Conservation (phyloP, 1,284 basidiomycete genomes). For the Ustanciosporium gigantosporum region DNA sequence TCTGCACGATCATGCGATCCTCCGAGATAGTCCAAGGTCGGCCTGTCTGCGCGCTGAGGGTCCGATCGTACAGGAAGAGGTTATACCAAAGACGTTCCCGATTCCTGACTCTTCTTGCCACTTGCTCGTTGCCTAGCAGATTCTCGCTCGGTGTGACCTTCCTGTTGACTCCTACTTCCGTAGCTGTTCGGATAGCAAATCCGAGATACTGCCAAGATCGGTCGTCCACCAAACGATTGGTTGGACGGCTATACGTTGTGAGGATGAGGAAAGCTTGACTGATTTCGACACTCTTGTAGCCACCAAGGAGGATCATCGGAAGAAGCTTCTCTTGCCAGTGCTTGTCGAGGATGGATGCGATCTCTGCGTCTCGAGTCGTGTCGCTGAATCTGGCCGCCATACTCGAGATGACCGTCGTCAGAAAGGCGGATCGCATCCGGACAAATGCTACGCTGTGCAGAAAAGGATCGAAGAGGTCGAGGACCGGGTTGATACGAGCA, state of each 20-base stretch:
- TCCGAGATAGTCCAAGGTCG: conserved; percentile 49
- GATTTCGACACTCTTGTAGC: conserved; percentile 55
- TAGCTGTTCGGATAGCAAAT: conserved; percentile 50
- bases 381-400: conserved; percentile 49
- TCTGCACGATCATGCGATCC: conserved; percentile 42
- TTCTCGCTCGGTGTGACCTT: conserved; percentile 39
- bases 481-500: conserved; percentile 49
- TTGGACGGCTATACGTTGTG: conserved; percentile 47
- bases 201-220: conserved; percentile 55
- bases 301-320: conserved; percentile 44
- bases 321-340: conserved; percentile 47
- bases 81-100: conserved; percentile 47
- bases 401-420: conserved; percentile 46
- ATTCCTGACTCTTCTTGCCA: conserved; percentile 46
- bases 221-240: conserved; percentile 48
- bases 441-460: conserved; percentile 48
- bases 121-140: conserved; percentile 41
- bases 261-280: conserved; percentile 49
- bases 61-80: conserved; percentile 51
- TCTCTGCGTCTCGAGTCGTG: conserved; percentile 38
- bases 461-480: conserved; percentile 51
- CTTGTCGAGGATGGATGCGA: conserved; percentile 40
- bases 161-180: conserved; percentile 52
- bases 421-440: conserved; percentile 45
- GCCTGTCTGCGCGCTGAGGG: conserved; percentile 48